Percentiles rank a stretch among this genome's conserved stretches.
phyloP scores from a whole-genome alignment of 495 filamentous ascomycete species.

The Aspergillus funiculosus region DNA sequence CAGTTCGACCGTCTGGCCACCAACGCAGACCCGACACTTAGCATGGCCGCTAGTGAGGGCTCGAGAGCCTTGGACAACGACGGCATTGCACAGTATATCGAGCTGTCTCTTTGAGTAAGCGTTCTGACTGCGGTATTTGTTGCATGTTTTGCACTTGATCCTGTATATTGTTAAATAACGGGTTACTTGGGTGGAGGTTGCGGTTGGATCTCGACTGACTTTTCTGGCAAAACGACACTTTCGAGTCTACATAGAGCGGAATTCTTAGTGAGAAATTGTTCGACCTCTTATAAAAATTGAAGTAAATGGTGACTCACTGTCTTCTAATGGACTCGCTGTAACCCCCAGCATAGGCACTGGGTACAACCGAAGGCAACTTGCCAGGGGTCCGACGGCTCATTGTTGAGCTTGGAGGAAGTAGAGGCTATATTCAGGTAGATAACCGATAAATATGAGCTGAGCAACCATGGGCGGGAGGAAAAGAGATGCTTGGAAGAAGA shows the following conservation, averaged over 20 bases:
- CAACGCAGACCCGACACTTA: conserved; percentile 24
- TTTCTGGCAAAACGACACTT: conserved; percentile 23
- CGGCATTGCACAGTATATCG: conserved; percentile 28
- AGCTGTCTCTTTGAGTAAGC: conserved; percentile 46
- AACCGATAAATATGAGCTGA: neutral
- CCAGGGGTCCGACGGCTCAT: neutral
- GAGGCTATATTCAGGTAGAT: neutral
- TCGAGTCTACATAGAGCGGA: conserved; percentile 18
- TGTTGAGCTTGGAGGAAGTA: neutral
- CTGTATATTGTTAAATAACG: conserved; percentile 21
- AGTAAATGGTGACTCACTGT: conserved; percentile 20
- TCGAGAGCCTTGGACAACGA: conserved; percentile 14
- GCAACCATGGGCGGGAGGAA: neutral
- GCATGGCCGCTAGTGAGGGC: conserved; percentile 11
- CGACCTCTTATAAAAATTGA: neutral
- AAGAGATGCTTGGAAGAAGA: neutral
- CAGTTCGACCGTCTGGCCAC: conserved; percentile 28
- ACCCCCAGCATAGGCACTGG: conserved; percentile 25
- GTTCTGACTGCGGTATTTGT: conserved; percentile 31
- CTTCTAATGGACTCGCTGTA: conserved; percentile 23
- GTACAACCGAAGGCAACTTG: neutral
- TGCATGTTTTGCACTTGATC: conserved; percentile 46
- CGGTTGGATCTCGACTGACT: conserved; percentile 19
- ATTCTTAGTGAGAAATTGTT: neutral
- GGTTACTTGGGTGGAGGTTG: neutral